phyloP scores from a whole-genome alignment of 2,329 filamentous ascomycete genomes.

The Colletotrichum scovillei region DNA sequence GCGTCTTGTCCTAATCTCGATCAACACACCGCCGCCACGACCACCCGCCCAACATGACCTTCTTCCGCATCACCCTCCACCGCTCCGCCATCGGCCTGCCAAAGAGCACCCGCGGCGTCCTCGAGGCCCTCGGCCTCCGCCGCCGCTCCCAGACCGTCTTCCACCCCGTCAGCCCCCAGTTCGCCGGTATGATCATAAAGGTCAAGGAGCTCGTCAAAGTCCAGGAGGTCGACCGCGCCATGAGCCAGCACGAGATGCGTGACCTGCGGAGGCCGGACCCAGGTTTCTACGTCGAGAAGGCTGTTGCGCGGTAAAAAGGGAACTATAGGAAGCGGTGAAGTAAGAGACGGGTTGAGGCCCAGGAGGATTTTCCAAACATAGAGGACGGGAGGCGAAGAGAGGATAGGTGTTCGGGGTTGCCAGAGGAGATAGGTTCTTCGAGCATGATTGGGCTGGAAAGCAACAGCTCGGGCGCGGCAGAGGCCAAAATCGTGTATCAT shows the following conservation, averaged over 20 bases:
- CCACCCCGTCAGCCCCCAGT: slow-evolving; percentile 82
- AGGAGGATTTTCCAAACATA: background rate
- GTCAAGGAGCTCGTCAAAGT: slow-evolving; percentile 93
- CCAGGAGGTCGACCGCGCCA: slow-evolving; percentile 75
- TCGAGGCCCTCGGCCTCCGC: slow-evolving; percentile 85
- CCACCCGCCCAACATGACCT: slow-evolving; percentile 67
- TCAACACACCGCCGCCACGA: background rate
- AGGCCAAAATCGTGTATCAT: slow-evolving; percentile 16
- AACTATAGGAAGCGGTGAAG: background rate
- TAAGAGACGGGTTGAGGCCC: background rate
- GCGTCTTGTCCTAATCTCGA: background rate
- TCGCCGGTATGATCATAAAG: slow-evolving; percentile 91
- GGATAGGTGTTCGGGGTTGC: background rate
- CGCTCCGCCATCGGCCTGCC: slow-evolving; percentile 92
- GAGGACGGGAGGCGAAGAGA: background rate
- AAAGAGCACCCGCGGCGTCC: slow-evolving; percentile 80
- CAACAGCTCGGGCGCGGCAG: background rate
- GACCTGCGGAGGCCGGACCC: slow-evolving; percentile 78
- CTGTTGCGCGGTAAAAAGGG: slow-evolving; percentile 41
- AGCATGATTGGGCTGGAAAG: background rate
- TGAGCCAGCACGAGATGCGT: slow-evolving; percentile 77
- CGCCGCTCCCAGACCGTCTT: slow-evolving; percentile 90
- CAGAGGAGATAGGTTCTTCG: background rate
- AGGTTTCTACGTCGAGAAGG: slow-evolving; percentile 83
- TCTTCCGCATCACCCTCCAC: slow-evolving; percentile 91